Base-by-base conservation (phyloP, 2,329 filamentous ascomycete species). In the Cytospora mali region DNA sequence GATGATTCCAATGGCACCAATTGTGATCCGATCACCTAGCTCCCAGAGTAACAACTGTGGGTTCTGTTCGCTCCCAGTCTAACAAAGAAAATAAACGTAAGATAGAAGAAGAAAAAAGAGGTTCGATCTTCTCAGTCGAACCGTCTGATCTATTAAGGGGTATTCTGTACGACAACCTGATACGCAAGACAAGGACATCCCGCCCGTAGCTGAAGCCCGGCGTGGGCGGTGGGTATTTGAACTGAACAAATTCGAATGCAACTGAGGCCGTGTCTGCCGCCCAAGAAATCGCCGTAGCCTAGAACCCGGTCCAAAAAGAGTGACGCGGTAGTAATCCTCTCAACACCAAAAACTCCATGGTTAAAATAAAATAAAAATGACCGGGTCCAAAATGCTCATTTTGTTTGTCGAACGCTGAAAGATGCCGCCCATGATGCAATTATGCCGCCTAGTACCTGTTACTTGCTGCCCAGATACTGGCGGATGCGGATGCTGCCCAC, bases 401-500 rank as follows among this genome's bases (percentile, higher is more conserved):
- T 33, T 51, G 62, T 61, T 46, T 62, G 31, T 56, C 25, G 35
- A 46, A 60, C 55, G 21, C 55, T 48, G 23, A 49, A 52, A 60
- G 49, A 55, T 53, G 46, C 52, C 31, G 14, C 51, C 35, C 16
- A 31, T 57, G 33, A 31, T 57, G 33, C 61, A 42, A 39, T 18
- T 27, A 46, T 61, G 74, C 69, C 67, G 61, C 65, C 75, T 77
- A 88, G 70, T 88, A 84, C 68, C 84, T 81, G 73, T 83, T 88
- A 67, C 89, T 85, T 33, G 88, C 86, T 58, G 89, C 88, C 80
- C 91, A 90, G 68, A 93, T 93, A 76, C 90, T 93, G 6, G 91
- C 90, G 13, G 92, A 87, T 31, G 92, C 90, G 49, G 91, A 89
- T 10, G 90, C 87, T 21, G 90, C 92, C 94, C 93, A 98, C 74